Conservation (phyloP, 352 stramenopile genomes). For the Globisporangium nagaii region DNA sequence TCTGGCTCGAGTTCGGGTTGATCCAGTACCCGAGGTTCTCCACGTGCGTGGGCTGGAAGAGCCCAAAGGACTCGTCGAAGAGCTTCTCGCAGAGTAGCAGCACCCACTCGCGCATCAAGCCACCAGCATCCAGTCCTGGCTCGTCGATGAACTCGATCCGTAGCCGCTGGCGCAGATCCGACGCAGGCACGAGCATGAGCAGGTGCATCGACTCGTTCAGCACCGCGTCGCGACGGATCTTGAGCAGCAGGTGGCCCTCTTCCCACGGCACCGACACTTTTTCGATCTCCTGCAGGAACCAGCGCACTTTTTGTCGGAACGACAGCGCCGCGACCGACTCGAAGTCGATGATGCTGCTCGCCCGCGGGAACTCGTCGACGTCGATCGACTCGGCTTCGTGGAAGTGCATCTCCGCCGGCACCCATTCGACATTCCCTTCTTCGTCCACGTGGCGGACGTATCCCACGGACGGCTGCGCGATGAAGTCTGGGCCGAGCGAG, state of each 20-base stretch:
- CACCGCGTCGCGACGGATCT: conserved; percentile 71
- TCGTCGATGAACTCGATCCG: conserved; percentile 85
- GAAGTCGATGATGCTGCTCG: conserved; percentile 72
- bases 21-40: conserved; percentile 83
- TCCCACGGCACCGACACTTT: conserved; percentile 76
- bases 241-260: conserved; percentile 74
- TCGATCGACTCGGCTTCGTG: conserved; percentile 62
- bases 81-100: conserved; percentile 68
- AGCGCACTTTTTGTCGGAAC: conserved; percentile 70
- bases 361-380: conserved; percentile 63
- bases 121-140: conserved; percentile 65
- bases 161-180: conserved; percentile 63
- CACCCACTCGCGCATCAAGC: conserved; percentile 77
- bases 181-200: conserved; percentile 69
- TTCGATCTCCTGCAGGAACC: conserved; percentile 71
- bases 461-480: conserved; percentile 62
- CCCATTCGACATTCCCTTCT: conserved; percentile 63
- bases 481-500: conserved; percentile 26
- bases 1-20: conserved; percentile 65
- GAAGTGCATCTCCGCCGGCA: conserved; percentile 60
- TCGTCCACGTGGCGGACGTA: conserved; percentile 75
- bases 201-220: conserved; percentile 79
- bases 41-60: conserved; percentile 68
- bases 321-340: conserved; percentile 64
- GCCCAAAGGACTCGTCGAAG: conserved; percentile 71